phyloP scores from a whole-genome alignment of 2,329 filamentous ascomycete species.

The Neopestalotiopsis rosae region DNA sequence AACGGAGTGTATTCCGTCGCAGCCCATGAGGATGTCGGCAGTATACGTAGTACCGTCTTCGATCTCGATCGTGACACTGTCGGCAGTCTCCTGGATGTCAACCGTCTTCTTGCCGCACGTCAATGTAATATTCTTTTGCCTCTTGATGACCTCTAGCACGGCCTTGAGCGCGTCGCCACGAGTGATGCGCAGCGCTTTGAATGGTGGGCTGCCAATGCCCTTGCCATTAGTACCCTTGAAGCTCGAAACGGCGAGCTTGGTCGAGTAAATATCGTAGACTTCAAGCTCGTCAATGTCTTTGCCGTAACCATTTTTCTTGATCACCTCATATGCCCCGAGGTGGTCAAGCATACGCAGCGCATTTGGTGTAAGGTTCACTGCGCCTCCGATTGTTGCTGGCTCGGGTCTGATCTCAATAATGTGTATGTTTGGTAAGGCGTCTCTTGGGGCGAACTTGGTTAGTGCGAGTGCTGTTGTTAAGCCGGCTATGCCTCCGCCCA shows the following conservation, averaged over 20 bases:
- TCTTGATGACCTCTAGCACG: constrained; percentile 16
- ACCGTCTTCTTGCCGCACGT: constrained; percentile 18
- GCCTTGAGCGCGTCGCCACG: constrained; percentile 19
- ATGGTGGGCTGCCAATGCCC: constrained; percentile 17
- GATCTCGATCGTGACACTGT: constrained; percentile 13
- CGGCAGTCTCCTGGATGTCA: constrained; percentile 13
- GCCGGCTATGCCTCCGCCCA: constrained; percentile 21
- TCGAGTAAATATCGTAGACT: constrained; percentile 17
- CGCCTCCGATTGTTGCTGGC: constrained; percentile 19
- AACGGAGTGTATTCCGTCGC: constrained; percentile 20
- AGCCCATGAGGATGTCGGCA: constrained; percentile 19
- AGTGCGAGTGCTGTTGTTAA: constrained; percentile 19
- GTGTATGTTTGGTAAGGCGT: constrained; percentile 13
- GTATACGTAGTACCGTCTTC: constrained; percentile 7
- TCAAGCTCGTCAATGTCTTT: constrained; percentile 20
- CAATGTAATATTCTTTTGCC: constrained; percentile 13
- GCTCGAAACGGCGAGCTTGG: constrained; percentile 20
- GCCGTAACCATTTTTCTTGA: constrained; percentile 11
- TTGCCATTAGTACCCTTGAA: constrained; percentile 17
- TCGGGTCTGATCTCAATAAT: constrained; percentile 19
- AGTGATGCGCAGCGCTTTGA: constrained; percentile 20
- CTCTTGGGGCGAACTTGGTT: constrained; percentile 19
- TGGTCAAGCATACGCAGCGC: constrained; percentile 19
- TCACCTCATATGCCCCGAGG: constrained; percentile 15
- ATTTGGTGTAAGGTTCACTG: constrained; percentile 20